phyloP scores from a whole-genome alignment of 768 basidiomycete species.

The Mycena albidolilacea region DNA sequence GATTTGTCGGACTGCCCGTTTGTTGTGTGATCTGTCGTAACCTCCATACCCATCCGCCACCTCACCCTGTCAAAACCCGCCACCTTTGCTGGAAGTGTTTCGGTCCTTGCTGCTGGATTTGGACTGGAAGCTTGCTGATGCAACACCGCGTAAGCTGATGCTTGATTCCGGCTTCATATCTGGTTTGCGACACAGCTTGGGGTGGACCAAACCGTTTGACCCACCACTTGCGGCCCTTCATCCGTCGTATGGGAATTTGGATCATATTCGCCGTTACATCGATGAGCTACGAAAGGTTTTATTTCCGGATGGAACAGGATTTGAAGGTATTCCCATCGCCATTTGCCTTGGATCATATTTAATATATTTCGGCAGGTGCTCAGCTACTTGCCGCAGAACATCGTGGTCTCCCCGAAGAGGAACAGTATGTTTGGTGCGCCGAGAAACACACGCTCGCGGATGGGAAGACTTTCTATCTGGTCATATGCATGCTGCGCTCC shows the following conservation, averaged over 20 bases:
- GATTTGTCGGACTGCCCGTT: conserved; percentile 3
- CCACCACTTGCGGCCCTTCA: conserved; percentile 16
- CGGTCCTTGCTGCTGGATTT: conserved; percentile 33
- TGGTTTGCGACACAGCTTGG: conserved; percentile 32
- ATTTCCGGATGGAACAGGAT: conserved; percentile 45
- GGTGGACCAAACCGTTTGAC: conserved; percentile 36
- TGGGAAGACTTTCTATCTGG: conserved; percentile 13
- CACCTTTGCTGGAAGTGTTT: conserved; percentile 32
- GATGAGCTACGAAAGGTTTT: conserved; percentile 32
- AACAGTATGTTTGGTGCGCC: conserved; percentile 42
- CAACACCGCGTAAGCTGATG: conserved; percentile 22
- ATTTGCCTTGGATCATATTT: not conserved
- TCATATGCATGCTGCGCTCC: conserved; percentile 44
- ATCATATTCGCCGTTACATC: conserved; percentile 43
- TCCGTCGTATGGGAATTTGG: conserved; percentile 34
- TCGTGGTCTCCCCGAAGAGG: conserved; percentile 20
- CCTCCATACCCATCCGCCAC: conserved; percentile 14
- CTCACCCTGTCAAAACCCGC: conserved; percentile 25
- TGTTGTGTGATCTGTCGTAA: conserved; percentile 1
- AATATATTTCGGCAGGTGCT: not conserved
- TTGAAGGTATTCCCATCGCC: conserved; percentile 37
- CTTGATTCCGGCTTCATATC: conserved; percentile 43
- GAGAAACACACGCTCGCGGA: conserved; percentile 32
- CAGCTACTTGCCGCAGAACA: conserved; percentile 32
- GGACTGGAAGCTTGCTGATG: conserved; percentile 47